Conservation (phyloP, 2,329 filamentous ascomycete genomes). For the Diplodia sapinea region DNA sequence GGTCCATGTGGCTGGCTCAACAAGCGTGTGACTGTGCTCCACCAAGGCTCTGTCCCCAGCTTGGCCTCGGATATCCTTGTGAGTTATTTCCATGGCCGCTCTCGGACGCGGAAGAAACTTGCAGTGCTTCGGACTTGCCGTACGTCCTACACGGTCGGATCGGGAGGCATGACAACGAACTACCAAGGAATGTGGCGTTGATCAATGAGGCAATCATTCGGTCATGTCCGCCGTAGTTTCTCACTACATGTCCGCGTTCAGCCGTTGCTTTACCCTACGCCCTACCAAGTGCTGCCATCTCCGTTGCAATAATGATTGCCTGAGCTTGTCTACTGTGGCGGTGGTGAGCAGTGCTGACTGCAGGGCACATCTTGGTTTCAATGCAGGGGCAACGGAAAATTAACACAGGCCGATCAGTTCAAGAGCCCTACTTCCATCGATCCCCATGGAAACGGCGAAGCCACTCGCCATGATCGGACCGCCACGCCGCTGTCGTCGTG, state of each 20-base stretch:
- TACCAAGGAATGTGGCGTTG: background rate
- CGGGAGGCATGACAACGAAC: background rate
- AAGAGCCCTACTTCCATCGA: background rate
- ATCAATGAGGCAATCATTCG: background rate
- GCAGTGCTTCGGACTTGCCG: background rate
- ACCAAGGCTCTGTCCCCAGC: background rate
- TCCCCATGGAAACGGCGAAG: background rate
- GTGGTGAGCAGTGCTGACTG: background rate
- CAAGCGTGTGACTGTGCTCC: background rate
- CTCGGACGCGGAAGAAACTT: background rate
- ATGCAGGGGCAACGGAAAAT: background rate
- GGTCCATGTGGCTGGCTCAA: constrained; percentile 22
- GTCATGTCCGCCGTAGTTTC: background rate
- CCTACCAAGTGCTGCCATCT: background rate
- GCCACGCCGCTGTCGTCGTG: background rate
- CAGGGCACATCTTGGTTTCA: background rate
- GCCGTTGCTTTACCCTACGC: background rate
- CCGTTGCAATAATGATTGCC: background rate
- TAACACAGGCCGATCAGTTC: background rate
- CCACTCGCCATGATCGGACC: background rate
- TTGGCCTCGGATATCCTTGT: background rate
- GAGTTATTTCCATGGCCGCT: too few relatives aligned
- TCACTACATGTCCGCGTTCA: background rate
- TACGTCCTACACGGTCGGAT: background rate
- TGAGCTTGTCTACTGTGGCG: background rate